Base-by-base conservation (phyloP, 192 early-diverging fungal genomes). In the Coemansia sp. region DNA sequence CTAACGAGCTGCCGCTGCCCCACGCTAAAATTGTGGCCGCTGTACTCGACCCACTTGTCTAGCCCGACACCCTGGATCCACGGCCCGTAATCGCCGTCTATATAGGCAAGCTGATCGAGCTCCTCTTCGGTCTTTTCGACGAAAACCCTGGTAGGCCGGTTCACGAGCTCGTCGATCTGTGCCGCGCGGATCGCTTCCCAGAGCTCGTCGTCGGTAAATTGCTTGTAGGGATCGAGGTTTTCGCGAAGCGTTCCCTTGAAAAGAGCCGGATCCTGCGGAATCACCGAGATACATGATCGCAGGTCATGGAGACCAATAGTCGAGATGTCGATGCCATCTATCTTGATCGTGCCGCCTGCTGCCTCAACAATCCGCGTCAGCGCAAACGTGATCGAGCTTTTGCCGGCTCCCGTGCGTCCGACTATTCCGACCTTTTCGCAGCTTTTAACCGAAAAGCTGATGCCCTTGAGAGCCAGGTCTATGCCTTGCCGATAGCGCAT, bases 201-300 rank as follows among this genome's bases (percentile, higher is more conserved):
- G 55, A 81, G 71, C 58, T 90, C 86, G 55, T 83, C 84, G 58
- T 95, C 93, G 16, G 51, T 70, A 61, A 86, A 84, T 54, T 86
- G 82, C 23, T 71, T 71, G 58, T 89, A 86, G 9, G 90, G 91
- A 66, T 95, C 92, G 34, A 95, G 66, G 71, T 93, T 93, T 35
- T 86, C 84, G 18, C 91, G 81, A 11, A 92, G 52, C n/a, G 55
- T 60, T 1, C 36, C 59, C 20, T 56, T 24, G 29, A 66, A 72
- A 4, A 75, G 14, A 9, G 39, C 70, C 11, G 85, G 77, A 13
- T 87, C 85, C 69, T 93, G 91, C 20, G 91, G 90, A 60, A 93
- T 88, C 53, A 91, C 88, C 7, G 69, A 36, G 89, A 50, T 50
- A 6, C 48, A 23, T 22, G 48, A 50, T 8, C 48, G 48, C 48